Evolutionary conservation across 768 basidiomycete genomes (phyloP), one percentile per base, ranked within the genome.

Genomic region (Leccinum uliginosum): DNA sequence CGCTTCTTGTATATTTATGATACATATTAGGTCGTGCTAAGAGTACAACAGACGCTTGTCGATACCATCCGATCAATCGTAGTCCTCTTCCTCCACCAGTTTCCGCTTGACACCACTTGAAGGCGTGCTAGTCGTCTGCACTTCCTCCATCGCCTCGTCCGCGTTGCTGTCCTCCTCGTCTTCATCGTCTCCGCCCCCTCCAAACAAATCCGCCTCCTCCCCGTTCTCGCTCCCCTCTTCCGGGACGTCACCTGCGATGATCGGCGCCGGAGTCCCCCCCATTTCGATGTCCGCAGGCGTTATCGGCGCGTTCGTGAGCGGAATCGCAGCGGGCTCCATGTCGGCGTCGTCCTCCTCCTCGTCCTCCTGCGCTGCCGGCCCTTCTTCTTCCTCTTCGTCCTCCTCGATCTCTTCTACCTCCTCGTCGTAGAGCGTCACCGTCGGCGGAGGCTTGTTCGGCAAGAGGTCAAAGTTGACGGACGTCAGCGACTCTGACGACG

Each of bases 21-120:
- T 65, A 65, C 61, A 62, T 59, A 67, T 68, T 71, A 74, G 55
- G 66, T 32, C 29, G 47, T 54, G 29, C 17, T 62, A 66, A 51
- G 12, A 38, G 53, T 58, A 65, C 40, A 27, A 44, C 29, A 53
- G 26, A 45, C 34, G 43, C 35, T 32, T 61, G 50, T 66, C 12
- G 38, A 54, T 56, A 54, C 54, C 4, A 26, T 35, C 49, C 9
- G 44, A 47, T 69, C 74, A 89, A 68, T 92, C 90, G 60, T 93
- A 93, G 65, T 93, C 91, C 60, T 93, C 90, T 64, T 91, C 91
- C 67, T 93, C 91, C 3, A 91, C 85, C 49, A 92, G 73, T 70
- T 91, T 91, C 40, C 91, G 79, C 68, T 89, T 91, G 50, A 83
- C 75, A 23, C 87, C 89, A 57, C 85, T 86, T 11, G 78, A 73